A percentile compares a stretch with the other conserved stretches of the same genome.
Evolutionary conservation across 345 rosid species (phyloP).

Genomic region (Anacardium occidentale): DNA sequence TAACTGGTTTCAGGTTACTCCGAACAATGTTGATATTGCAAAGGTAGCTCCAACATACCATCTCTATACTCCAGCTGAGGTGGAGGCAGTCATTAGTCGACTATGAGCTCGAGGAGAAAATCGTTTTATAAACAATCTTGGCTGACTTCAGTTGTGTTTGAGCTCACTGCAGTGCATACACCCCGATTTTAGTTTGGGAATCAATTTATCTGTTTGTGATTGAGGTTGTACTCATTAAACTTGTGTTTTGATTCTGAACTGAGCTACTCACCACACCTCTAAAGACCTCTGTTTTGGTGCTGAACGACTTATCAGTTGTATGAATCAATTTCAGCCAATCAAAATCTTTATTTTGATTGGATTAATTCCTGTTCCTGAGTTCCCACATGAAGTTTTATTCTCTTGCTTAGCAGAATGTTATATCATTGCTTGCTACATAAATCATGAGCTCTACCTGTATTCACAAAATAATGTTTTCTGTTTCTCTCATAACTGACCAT

Average conservation of each 20-base stretch:
- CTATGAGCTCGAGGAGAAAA: constrained; percentile 39
- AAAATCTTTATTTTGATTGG: constrained; percentile 4
- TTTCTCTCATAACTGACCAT: no score
- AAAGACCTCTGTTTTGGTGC: not conserved
- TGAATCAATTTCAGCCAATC: constrained; percentile 8
- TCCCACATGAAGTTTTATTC: not conserved
- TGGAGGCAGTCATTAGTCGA: constrained; percentile 83
- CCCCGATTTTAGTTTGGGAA: constrained; percentile 6
- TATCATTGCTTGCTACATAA: not conserved
- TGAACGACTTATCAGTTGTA: constrained; percentile 4
- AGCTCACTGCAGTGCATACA: not conserved
- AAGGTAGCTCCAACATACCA: constrained; percentile 84
- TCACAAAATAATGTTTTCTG: no score
- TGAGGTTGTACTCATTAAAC: constrained; percentile 10
- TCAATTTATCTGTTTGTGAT: constrained; percentile 19
- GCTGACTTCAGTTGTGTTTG: not conserved
- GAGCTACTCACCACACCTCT: not conserved
- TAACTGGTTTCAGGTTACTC: constrained; percentile 64
- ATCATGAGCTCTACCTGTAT: no score
- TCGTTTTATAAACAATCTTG: not conserved
- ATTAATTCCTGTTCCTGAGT: not conserved
- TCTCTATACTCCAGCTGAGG: constrained; percentile 88
- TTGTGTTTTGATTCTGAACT: constrained; percentile 8
- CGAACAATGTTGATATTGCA: constrained; percentile 92
- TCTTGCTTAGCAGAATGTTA: not conserved